Evolutionary conservation across 148 eudicot species (phyloP), one percentile per base, ranked within the genome.

Genomic region (Amaranthus cruentus): DNA sequence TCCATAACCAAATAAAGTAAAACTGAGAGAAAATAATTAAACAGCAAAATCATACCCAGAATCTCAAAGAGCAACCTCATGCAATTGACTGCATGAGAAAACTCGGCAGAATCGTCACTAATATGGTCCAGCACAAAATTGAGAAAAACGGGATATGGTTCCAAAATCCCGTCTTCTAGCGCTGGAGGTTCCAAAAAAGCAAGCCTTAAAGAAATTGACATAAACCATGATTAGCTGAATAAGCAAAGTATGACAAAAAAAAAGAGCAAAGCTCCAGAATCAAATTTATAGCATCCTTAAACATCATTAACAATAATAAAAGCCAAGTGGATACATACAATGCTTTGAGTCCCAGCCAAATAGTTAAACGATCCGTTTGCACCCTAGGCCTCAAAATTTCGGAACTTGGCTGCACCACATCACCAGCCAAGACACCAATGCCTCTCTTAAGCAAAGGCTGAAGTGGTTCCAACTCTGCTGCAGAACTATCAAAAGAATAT

Each of bases 311-410:
- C 81, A 73, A 51, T 54, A 67, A 68, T 55, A 72, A 65, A 72
- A 69, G 66, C 69, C 51, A 77, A 69, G 79, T 68, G 53, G 67
- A 71, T 77, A 80, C 96, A 69, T 95, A 95, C 99, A 95, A 76
- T 84, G 99, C 82, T 82, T 95, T 95, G 69, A 91, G 93, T 77
- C 99, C 99, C 82, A 91, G 84, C 98, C 99, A 95, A 80, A 87
- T 79, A 76, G 96, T 85, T 76, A 79, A 70, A 69, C 89, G 93
- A 48, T 95, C 99, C 83, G 91, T 85, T 73, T 87, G 87, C 75
- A 78, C 80, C 85, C 96, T 88, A 44, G 93, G 92, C 89, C 97
- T 95, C 58, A 85, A 81, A 74, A 79, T 73, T 85, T 80, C 87
- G 55, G 68, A 70, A 71, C 68, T 71, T 55, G 84, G 62, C 67